Evolutionary conservation across 1,139 yeast species (phyloP).

Genomic region (Yamadazyma spencermartinsiae): DNA sequence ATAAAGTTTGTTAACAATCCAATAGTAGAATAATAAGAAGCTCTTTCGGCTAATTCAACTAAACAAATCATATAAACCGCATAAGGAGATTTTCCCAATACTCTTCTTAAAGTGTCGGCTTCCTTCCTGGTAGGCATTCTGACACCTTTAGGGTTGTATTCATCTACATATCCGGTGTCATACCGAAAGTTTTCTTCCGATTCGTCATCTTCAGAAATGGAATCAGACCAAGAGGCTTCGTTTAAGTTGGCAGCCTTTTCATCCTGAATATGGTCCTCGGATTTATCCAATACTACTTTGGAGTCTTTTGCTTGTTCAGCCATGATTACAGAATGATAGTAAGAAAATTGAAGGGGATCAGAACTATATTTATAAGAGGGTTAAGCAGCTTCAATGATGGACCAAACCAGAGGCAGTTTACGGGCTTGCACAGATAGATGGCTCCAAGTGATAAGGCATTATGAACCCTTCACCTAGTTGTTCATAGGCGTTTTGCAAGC

Average conservation of each 20-base stretch:
- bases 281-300: not conserved
- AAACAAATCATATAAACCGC: slow-evolving; percentile 38
- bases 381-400: too few relatives aligned
- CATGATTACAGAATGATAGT: not conserved
- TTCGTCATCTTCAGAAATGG: slow-evolving; percentile 22
- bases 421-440: too few relatives aligned
- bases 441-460: too few relatives aligned
- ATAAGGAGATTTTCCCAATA: slow-evolving; percentile 30
- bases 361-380: not conserved
- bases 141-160: slow-evolving; percentile 34
- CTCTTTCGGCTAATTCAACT: slow-evolving; percentile 49
- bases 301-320: slow-evolving; percentile 1
- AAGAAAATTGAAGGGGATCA: not conserved
- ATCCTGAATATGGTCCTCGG: not conserved
- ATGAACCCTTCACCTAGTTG: too few relatives aligned
- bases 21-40: slow-evolving; percentile 45
- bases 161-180: slow-evolving; percentile 28
- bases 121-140: slow-evolving; percentile 45
- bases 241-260: slow-evolving; percentile 5
- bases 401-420: too few relatives aligned
- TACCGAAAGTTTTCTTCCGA: slow-evolving; percentile 25
- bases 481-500: too few relatives aligned
- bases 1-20: slow-evolving; percentile 45
- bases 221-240: slow-evolving; percentile 15
- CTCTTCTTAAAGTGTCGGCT: slow-evolving; percentile 40